Evolutionary conservation across 1,284 basidiomycete species (phyloP).

Genomic region (Pholiota adiposa): DNA sequence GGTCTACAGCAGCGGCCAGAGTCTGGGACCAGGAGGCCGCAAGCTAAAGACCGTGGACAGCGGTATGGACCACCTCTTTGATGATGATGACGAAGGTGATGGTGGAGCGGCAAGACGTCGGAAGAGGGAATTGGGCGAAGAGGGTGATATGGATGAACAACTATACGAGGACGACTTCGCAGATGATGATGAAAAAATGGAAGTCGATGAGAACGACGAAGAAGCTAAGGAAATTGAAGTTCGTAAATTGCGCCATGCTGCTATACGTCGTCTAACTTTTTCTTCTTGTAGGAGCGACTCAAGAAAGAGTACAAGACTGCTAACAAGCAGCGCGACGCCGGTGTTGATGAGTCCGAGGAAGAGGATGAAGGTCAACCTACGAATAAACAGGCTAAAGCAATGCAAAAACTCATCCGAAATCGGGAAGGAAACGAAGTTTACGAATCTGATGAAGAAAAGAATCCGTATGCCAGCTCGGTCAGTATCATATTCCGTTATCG

Average conservation of each 20-base stretch:
- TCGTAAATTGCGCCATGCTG: constrained; percentile 10
- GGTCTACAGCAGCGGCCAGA: constrained; percentile 53
- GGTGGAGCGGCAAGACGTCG: constrained; percentile 48
- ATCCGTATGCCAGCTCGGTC: constrained; percentile 81
- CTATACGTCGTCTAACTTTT: constrained; percentile 1
- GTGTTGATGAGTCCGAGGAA: constrained; percentile 73
- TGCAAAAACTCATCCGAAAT: constrained; percentile 79
- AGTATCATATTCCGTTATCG: constrained; percentile 30
- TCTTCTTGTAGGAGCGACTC: constrained; percentile 67
- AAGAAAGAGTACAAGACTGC: constrained; percentile 82
- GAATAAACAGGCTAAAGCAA: constrained; percentile 72
- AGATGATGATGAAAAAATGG: constrained; percentile 84
- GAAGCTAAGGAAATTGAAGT: constrained; percentile 88
- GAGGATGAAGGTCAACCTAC: constrained; percentile 62
- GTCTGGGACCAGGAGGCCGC: constrained; percentile 67
- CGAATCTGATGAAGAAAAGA: constrained; percentile 81
- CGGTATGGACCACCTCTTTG: constrained; percentile 62
- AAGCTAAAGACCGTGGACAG: constrained; percentile 66
- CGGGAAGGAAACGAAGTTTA: constrained; percentile 76
- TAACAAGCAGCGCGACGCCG: constrained; percentile 72
- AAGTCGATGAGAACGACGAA: constrained; percentile 78
- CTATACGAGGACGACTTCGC: constrained; percentile 85
- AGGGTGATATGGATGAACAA: constrained; percentile 81
- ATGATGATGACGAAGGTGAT: constrained; percentile 69
- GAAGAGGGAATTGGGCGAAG: constrained; percentile 64